Conservation (phyloP, 1,139 yeast genomes). For the Blastobotrys arbuscula region DNA sequence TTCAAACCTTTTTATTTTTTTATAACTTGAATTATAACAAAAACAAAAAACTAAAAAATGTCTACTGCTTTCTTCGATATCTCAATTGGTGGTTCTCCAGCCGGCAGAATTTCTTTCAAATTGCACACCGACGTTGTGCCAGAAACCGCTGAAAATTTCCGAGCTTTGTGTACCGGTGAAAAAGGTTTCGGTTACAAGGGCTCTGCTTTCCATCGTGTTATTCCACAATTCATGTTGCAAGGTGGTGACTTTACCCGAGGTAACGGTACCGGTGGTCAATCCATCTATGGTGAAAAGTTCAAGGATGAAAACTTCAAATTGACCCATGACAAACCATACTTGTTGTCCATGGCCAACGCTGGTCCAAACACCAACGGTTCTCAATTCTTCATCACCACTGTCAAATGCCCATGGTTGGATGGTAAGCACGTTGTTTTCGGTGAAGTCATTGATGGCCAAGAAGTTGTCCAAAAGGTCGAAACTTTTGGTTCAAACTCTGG, state of each 20-base stretch:
- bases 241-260: slow-evolving; percentile 88
- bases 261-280: slow-evolving; percentile 94
- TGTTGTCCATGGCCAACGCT: slow-evolving; percentile 97
- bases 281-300: slow-evolving; percentile 94
- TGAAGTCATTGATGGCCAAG: slow-evolving; percentile 88
- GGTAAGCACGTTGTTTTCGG: slow-evolving; percentile 99
- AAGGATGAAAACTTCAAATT: slow-evolving; percentile 89
- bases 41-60: neutral
- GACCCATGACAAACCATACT: slow-evolving; percentile 88
- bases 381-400: slow-evolving; percentile 97
- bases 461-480: slow-evolving; percentile 89
- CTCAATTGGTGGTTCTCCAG: slow-evolving; percentile 33
- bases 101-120: slow-evolving; percentile 75
- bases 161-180: slow-evolving; percentile 95
- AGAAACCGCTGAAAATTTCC: slow-evolving; percentile 97
- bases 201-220: slow-evolving; percentile 96
- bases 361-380: slow-evolving; percentile 99
- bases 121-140: slow-evolving; percentile 90
- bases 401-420: slow-evolving; percentile 92
- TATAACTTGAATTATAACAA: neutral
- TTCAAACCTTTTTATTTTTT: neutral
- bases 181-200: slow-evolving; percentile 92
- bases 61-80: slow-evolving; percentile 10
- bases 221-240: slow-evolving; percentile 97
- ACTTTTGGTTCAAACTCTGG: slow-evolving; percentile 78